Evolutionary conservation across 2,329 filamentous ascomycete species (phyloP), one percentile per base, ranked within the genome.

Genomic region (Venturia carpophila): DNA sequence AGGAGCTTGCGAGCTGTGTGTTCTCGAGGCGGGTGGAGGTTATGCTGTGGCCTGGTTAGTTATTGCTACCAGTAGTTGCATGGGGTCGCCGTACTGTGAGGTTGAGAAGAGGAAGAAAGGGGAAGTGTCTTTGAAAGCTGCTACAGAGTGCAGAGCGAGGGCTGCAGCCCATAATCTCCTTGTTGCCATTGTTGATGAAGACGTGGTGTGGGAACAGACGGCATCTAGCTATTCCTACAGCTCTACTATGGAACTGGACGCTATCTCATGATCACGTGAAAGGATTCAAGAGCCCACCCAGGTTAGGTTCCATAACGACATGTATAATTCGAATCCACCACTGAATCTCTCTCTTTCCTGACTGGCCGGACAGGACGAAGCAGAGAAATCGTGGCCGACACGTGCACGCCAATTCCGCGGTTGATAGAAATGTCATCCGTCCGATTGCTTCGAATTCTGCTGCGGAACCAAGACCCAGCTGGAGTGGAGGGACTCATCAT

Each of bases 81-180:
- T n/a, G 17, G 30, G 5, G 13, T 58, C 27, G 52, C 27, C 37
- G 72, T 87, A 96, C 92, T 87, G 80, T 68, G 88, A 84, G 58
- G 88, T 93, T 41, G 93, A 97, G 75, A 95, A 88, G 69, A 97
- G 79, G 74, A 96, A 84, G 76, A 96, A 94, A 21, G 94, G 93
- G 64, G 91, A 92, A 1, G 92, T 91, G 76, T 96, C 88, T 68
- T 85, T 86, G 75, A 96, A 94, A 34, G 91, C 92, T 67, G 85
- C 79, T 56, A 82, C 86, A 30, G 82, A 80, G 67, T 83, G 81
- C 69, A 84, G 80, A 71, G 84, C 76, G 66, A 83, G 75, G 71
- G 80, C 78, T 65, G 83, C 72, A 67, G 79, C 76, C 70, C 77
- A 72, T 56, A 74, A 42, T 62, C 41, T 39, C 43, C 45, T 30